These are phyloP conservation scores for Proliferodiscus dingleyae DNA, from an alignment of 2,329 filamentous ascomycete genomes.

Conservation along the genomic window DNA sequence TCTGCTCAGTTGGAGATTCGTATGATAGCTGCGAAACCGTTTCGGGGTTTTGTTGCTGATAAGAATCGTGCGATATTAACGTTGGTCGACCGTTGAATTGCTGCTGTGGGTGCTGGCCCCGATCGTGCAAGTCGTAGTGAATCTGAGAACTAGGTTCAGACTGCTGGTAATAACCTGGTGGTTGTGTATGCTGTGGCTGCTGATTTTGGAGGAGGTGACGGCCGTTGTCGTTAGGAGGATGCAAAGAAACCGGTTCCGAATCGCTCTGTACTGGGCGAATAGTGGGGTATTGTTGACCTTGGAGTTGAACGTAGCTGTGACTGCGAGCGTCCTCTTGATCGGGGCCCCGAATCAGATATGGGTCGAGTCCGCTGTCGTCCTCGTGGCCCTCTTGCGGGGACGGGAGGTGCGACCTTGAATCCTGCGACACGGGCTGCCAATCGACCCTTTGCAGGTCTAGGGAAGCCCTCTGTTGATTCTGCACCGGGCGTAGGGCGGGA, in stretches of 20 bases:
- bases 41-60: constrained; percentile 48
- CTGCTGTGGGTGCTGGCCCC: constrained; percentile 26
- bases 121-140: constrained; percentile 23
- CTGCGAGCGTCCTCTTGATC: constrained; percentile 12
- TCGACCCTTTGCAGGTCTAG: constrained; percentile 36
- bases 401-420: constrained; percentile 24
- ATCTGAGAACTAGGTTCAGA: constrained; percentile 23
- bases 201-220: constrained; percentile 28
- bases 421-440: constrained; percentile 31
- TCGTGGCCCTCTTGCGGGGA: constrained; percentile 29
- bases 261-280: constrained; percentile 26
- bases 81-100: constrained; percentile 31
- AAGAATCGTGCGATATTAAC: constrained; percentile 29
- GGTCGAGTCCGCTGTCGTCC: constrained; percentile 26
- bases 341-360: constrained; percentile 25
- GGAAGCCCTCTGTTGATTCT: constrained; percentile 34
- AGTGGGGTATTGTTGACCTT: constrained; percentile 23
- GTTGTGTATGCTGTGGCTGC: constrained; percentile 17
- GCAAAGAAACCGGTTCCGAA: constrained; percentile 17
- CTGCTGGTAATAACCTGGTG: constrained; percentile 25
- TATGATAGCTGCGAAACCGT: constrained; percentile 58
- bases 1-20: constrained; percentile 46
- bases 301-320: constrained; percentile 14
- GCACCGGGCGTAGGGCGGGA: constrained; percentile 37
- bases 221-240: constrained; percentile 26